phyloP scores from a whole-genome alignment of 106 monocot genomes.

The Dendrobium chrysotoxum region DNA sequence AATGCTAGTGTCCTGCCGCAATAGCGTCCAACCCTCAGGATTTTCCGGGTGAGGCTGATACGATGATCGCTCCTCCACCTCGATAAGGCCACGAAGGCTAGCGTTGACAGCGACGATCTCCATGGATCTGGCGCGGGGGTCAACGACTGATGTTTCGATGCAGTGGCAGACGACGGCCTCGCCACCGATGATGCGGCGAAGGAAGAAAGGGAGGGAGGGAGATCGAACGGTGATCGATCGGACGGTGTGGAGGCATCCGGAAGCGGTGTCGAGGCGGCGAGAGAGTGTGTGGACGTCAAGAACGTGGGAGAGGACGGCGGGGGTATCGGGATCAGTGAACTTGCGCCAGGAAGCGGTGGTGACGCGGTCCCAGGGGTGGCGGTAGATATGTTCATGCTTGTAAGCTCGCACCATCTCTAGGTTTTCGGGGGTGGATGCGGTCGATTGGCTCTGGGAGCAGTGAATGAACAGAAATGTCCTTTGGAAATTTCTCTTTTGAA shows the following conservation, averaged over 20 bases:
- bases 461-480: not conserved
- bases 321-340: conserved; percentile 79
- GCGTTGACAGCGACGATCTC: conserved; percentile 73
- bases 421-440: not conserved
- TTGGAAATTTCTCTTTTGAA: not conserved
- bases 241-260: conserved; percentile 44
- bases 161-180: conserved; percentile 73
- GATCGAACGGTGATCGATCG: conserved; percentile 87
- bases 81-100: conserved; percentile 57
- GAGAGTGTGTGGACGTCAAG: conserved; percentile 94
- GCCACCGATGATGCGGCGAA: conserved; percentile 56
- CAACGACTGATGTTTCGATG: conserved; percentile 71
- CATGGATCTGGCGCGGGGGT: conserved; percentile 57
- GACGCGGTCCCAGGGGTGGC: conserved; percentile 91
- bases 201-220: conserved; percentile 73
- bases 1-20: conserved; percentile 92
- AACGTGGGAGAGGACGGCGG: conserved; percentile 67
- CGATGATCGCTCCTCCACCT: conserved; percentile 85
- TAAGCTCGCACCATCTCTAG: conserved; percentile 64
- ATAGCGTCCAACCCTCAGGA: conserved; percentile 63
- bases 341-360: conserved; percentile 87
- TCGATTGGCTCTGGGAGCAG: no score
- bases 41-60: conserved; percentile 70
- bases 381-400: conserved; percentile 88
- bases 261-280: conserved; percentile 40